A percentile compares a stretch with the other conserved stretches of the same genome.
Conservation (phyloP, 148 eudicot genomes). For the Rhododendron molle region DNA sequence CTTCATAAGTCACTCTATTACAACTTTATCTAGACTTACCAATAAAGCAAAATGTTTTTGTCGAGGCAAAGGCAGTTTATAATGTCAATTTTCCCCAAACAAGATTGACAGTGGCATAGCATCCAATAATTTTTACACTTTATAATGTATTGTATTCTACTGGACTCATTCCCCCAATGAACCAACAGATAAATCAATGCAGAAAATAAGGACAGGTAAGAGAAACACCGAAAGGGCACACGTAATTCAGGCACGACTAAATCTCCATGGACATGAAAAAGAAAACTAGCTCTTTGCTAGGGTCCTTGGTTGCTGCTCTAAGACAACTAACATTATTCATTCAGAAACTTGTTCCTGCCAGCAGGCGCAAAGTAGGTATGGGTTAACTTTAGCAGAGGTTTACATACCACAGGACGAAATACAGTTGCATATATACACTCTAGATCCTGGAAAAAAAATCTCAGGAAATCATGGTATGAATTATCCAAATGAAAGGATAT, state of each 20-base stretch:
- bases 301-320: not conserved
- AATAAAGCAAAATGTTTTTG: not conserved
- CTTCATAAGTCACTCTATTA: not conserved
- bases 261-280: not conserved
- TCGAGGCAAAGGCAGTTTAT: not conserved
- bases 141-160: not conserved
- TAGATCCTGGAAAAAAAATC: not conserved
- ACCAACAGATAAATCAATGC: not conserved
- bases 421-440: not conserved
- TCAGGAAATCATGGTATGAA: not conserved
- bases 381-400: not conserved
- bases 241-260: not conserved
- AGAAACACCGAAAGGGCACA: not conserved
- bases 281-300: not conserved
- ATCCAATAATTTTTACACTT: not conserved
- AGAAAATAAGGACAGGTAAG: not conserved
- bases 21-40: not conserved
- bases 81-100: not conserved
- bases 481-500: not conserved
- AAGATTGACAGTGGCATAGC: not conserved
- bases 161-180: not conserved
- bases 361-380: not conserved
- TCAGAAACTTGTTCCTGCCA: not conserved
- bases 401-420: not conserved
- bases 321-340: not conserved